phyloP scores from a whole-genome alignment of 192 early-diverging fungal species.

The Funneliformis geosporum region DNA sequence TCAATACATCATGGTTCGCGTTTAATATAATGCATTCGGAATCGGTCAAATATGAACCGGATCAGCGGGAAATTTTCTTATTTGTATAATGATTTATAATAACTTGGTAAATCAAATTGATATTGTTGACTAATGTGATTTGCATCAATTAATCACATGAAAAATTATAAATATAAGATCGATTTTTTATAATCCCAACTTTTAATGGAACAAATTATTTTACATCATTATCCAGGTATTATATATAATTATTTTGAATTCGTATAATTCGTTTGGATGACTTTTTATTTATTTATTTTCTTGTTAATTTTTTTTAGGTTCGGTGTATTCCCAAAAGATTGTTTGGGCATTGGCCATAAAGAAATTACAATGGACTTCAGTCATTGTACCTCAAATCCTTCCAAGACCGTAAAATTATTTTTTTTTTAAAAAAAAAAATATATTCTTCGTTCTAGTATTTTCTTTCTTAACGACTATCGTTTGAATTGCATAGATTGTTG shows the following conservation, averaged over 20 bases:
- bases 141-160: too few relatives aligned
- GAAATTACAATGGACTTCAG: slow-evolving; percentile 41
- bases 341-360: slow-evolving; percentile 39
- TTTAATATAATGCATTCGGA: too few relatives aligned
- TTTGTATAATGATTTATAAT: too few relatives aligned
- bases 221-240: slow-evolving; percentile 20
- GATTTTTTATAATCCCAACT: too few relatives aligned
- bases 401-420: slow-evolving; percentile 39
- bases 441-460: not conserved
- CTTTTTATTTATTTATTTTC: not conserved
- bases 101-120: too few relatives aligned
- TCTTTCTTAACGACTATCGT: not conserved
- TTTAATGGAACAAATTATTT: not conserved
- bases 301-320: slow-evolving; percentile 24
- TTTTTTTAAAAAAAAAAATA: not conserved
- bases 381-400: slow-evolving; percentile 23
- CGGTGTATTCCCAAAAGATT: slow-evolving; percentile 41
- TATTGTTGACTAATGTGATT: too few relatives aligned
- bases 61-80: too few relatives aligned
- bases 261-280: not conserved
- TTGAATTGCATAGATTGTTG: slow-evolving; percentile 27
- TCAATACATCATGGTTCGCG: too few relatives aligned
- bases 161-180: too few relatives aligned
- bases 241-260: not conserved
- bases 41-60: too few relatives aligned